phyloP scores from a whole-genome alignment of 345 rosid species.

The Lumnitzera littorea region DNA sequence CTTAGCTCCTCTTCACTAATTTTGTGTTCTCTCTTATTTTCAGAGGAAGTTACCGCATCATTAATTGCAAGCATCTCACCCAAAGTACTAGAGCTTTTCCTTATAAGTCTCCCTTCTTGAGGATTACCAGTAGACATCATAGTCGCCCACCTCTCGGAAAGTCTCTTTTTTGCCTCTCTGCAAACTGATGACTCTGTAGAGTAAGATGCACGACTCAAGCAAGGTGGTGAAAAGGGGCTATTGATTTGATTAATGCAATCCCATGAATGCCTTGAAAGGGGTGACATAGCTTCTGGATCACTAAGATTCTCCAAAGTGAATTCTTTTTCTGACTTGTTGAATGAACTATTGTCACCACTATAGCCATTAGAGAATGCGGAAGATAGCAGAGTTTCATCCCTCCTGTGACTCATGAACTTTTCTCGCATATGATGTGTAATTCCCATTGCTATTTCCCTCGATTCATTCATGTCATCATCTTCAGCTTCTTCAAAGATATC shows the following conservation, averaged over 20 bases:
- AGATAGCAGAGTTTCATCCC: slow-evolving; percentile 71
- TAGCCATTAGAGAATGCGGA: slow-evolving; percentile 79
- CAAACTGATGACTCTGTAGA: slow-evolving; percentile 65
- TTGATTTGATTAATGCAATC: slow-evolving; percentile 61
- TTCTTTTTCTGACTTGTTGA: slow-evolving; percentile 55
- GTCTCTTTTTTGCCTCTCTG: slow-evolving; percentile 49
- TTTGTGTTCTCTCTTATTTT: slow-evolving; percentile 26
- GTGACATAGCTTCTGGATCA: slow-evolving; percentile 72
- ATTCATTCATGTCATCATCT: slow-evolving; percentile 42
- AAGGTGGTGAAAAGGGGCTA: slow-evolving; percentile 63
- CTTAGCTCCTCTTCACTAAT: slow-evolving; percentile 31
- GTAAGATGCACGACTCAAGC: slow-evolving; percentile 57
- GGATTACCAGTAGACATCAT: slow-evolving; percentile 59
- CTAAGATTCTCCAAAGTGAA: slow-evolving; percentile 46
- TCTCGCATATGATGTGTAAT: slow-evolving; percentile 46
- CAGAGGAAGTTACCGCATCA: slow-evolving; percentile 32
- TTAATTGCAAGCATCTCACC: slow-evolving; percentile 95
- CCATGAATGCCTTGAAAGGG: slow-evolving; percentile 81
- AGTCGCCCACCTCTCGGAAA: slow-evolving; percentile 95
- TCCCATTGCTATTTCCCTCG: slow-evolving; percentile 60
- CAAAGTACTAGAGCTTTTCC: slow-evolving; percentile 70
- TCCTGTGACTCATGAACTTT: slow-evolving; percentile 52
- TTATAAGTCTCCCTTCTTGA: slow-evolving; percentile 34
- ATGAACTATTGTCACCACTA: slow-evolving; percentile 71
- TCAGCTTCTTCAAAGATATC: slow-evolving; percentile 40